Evolutionary conservation across 1,284 basidiomycete genomes (phyloP).

Genomic region (Microbotryum silenes-acaulis): DNA sequence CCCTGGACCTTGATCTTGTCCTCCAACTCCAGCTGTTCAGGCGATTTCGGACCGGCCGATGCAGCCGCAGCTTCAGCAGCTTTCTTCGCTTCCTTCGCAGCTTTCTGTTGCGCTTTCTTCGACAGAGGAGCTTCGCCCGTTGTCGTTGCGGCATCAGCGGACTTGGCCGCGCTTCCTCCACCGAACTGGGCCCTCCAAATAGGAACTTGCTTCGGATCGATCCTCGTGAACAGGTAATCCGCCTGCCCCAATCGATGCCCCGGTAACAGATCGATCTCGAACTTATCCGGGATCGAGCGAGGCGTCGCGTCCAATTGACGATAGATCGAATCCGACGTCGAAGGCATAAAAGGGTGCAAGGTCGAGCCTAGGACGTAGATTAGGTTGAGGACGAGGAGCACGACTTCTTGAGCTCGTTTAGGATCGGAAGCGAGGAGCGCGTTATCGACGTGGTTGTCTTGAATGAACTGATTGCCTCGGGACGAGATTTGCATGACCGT

Average conservation of each 20-base stretch:
- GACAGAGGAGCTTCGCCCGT: slow-evolving; percentile 37
- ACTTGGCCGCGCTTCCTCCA: slow-evolving; percentile 48
- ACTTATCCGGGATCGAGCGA: slow-evolving; percentile 60
- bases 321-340: slow-evolving; percentile 73
- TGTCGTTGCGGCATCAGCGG: slow-evolving; percentile 38
- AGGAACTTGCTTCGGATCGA: slow-evolving; percentile 83
- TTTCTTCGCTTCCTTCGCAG: slow-evolving; percentile 26
- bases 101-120: slow-evolving; percentile 48
- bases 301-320: slow-evolving; percentile 83
- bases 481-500: slow-evolving; percentile 83
- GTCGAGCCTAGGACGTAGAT: slow-evolving; percentile 84
- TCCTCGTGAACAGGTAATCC: slow-evolving; percentile 85
- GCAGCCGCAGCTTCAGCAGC: slow-evolving; percentile 42
- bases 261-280: slow-evolving; percentile 70
- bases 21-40: slow-evolving; percentile 58
- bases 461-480: slow-evolving; percentile 90
- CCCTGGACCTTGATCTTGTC: slow-evolving; percentile 67
- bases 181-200: slow-evolving; percentile 76
- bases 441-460: slow-evolving; percentile 85
- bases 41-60: slow-evolving; percentile 53
- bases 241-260: slow-evolving; percentile 82
- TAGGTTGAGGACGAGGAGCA: slow-evolving; percentile 83
- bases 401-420: slow-evolving; percentile 77
- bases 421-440: slow-evolving; percentile 74
- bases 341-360: slow-evolving; percentile 94